Base-by-base conservation (phyloP, 208 protist genomes). In the Phytomonas serpens region DNA sequence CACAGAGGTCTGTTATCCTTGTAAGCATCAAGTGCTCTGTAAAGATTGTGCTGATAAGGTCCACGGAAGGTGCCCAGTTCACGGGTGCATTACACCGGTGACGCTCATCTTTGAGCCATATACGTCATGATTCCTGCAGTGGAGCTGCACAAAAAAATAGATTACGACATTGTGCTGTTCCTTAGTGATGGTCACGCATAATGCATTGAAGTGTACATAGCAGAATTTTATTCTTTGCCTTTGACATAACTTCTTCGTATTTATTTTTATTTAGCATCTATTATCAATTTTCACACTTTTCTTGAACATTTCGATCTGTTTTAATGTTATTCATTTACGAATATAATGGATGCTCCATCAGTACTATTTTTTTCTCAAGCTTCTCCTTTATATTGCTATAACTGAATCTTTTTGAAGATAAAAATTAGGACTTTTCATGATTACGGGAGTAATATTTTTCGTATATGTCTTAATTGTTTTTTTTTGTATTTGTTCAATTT, bases 1-100 rank as follows among this genome's bases (percentile, higher is more conserved):
- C 74, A 94, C 92, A 19, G 88, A 86, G 57, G 91, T 96, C n/a
- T 94, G 88, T 73, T 96, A 94, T 71, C 92, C 92, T 32, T 96
- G 91, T 78, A 94, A 94, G 64, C 91, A 96, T 47, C 88, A 96
- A 67, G 91, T 96, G 14, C 72, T 96, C 13, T 96, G 91, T 77
- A 92, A 92, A 71, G 84, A 84, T 71, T 96, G 91, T 67, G 84
- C 86, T 19, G 78, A 79, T 36, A 61, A 83, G n/a, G 87, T 92
- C 52, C n/a, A 63, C 63, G 80, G 77, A 3, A 71, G 66, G 52
- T 96, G 92, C 74, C 92, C 92, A 2, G 92, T 79, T 4, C 82
- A 85, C 16, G 79, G 76, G 11, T 96, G 92, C 72, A 69, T 47
- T 23, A 78, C 73, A 29, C 74, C 76, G 23, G 85, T 96, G 23